Evolutionary conservation across 495 filamentous ascomycete species (phyloP), one percentile per base, ranked within the genome.

Genomic region (Extremus antarcticus): DNA sequence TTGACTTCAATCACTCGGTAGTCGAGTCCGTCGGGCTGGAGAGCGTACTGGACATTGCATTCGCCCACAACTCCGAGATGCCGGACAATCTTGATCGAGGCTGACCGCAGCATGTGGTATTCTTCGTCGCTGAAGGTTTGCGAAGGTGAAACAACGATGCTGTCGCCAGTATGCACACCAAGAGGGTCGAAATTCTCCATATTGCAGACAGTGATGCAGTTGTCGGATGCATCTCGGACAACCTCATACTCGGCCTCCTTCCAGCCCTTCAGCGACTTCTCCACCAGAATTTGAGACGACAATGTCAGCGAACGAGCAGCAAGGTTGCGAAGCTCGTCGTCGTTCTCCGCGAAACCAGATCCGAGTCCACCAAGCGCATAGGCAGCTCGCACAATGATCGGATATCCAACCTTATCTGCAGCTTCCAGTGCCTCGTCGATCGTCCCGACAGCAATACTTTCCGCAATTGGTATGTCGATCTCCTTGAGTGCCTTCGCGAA

Each of bases 141-240:
- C 10, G 89, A 95, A 22, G 92, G 92, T 3, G 92, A 94, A 20
- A 98, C 92, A 53, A 98, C 92, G 64, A 98, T 98, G 23, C 91
- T 96, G 71, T 98, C 92, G 68, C 92, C 92, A 9, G 92, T 98
- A 65, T 98, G 92, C 53, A 97, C 96, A 64, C 92, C 92, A 25
- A 98, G 83, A 57, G 92, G 92, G 72, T 98, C 92, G 61, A 98
- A 97, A 70, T 98, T 98, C 72, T 98, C 92, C 92, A 98, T 98
- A 75, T 98, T 98, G 74, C 92, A 98, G 58, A 98, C 92, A 7
- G 92, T 98, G 68, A 98, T 97, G 72, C 92, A 98, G 77, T 98
- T 98, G 73, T 98, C 90, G 55, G 87, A 81, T 41, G 83, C 87
- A 77, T 98, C 92, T 58, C 92, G 86, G 35, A 98, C 92, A 47